Base-by-base conservation (phyloP, 116 monocot species). In the Dioscorea cayenensis region DNA sequence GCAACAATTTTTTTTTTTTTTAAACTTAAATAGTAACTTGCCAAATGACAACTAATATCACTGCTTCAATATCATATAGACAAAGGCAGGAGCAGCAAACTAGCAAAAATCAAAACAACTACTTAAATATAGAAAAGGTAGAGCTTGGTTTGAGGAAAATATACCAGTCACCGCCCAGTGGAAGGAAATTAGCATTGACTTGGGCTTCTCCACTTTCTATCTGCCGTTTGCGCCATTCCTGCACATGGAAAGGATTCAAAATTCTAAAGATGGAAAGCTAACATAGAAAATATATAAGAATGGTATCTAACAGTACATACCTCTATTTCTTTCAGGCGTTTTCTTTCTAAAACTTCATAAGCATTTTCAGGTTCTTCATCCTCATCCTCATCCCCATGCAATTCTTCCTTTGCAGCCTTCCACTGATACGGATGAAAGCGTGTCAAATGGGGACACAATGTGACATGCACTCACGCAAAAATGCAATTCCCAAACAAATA, bases 391-490 rank as follows among this genome's bases (percentile, higher is more conserved):
- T 91, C 84, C 18, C 78, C 82, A 69, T 90, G 93, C 37, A 97
- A 75, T 64, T 93, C 93, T 71, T 97, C 97, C 75, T 92, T 92
- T 65, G 93, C 97, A 64, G 97, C 97, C 70, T 89, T 97, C 97
- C 97, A 97, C 97, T 97, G 51, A 61, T 62, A 19, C 63, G 13
- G 36, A 38, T 48, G 35, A 58, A 77, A 32, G 1, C n/a, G 28
- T 2, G 60, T 43, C 25, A 5, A 48, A 49, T 3, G 32, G 32
- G 32, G 32, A 32, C 3, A 2, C 32, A 4, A 32, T 32, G 32
- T 32, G 4, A 32, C 32, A 32, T 32, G 32, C 32, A 4, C 32
- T 32, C 32, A 32, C 32, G 4, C 2, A 32, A 3, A 32, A 32
- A 32, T 2, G 2, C 4, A 32, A 32, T 32, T 32, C 32, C 32